Evolutionary conservation across 2,329 filamentous ascomycete genomes (phyloP), one percentile per base, ranked within the genome.

Genomic region (Aureobasidium musti): DNA sequence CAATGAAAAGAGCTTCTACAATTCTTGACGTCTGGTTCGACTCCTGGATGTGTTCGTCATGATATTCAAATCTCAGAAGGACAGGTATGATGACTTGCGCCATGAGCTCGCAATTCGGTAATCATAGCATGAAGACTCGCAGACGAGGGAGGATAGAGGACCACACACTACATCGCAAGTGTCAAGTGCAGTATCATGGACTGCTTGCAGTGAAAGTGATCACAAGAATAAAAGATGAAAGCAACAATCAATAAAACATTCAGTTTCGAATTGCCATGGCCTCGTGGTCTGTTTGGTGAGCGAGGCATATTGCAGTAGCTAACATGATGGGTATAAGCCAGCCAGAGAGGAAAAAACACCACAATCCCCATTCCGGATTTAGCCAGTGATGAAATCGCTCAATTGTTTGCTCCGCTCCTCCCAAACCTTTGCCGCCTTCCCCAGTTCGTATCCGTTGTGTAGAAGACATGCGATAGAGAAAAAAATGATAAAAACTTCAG

Each of bases 391-490:
- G 49, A 52, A 54, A 56, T 26, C 53, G 21, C 23, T 56, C 30
- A 33, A 33, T 21, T 56, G 35, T 41, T 56, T 56, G 53, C 53
- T 43, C 54, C 39, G 21, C 54, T 30, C 10, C 37, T 10, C 26
- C 26, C 26, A 59, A 11, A n/a, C n/a, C 19, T 39, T 37, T 43
- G 37, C 21, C 39, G 14, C 23, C n/a, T n/a, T n/a, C 54, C 39
- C 50, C 53, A 4, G 17, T 59, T 61, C 57, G 39, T 61, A 61
- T 61, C 57, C 57, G 54, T 33, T 33, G 35, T 33, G 41, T 61
- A 52, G 23, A 63, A 63, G 59, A 63, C 57, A 61, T 61, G 57
- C 52, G 57, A 33, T 43, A 63, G 39, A 63, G 39, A 41, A 54
- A 54, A 52, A 49, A 68, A 30, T 35, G 56, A 30, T 26, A 26